phyloP scores from a whole-genome alignment of 331 rosid species.

The Arachis monticola region DNA sequence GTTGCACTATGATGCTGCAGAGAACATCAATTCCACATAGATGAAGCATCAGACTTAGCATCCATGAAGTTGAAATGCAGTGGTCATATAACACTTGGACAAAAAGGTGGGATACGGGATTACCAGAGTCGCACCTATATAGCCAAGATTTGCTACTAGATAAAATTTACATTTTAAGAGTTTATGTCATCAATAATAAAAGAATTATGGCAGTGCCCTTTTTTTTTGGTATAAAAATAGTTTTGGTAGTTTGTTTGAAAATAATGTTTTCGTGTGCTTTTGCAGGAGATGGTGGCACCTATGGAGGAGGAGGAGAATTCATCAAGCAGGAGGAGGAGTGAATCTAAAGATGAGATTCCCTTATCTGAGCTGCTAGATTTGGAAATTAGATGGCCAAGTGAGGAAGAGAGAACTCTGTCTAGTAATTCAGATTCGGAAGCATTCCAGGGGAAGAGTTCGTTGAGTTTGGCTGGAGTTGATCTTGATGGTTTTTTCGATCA shows the following conservation, averaged over 20 bases:
- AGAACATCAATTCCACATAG: too few relatives aligned
- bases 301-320: conserved; percentile 49
- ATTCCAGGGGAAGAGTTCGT: conserved; percentile 46
- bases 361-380: conserved; percentile 72
- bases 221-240: neutral
- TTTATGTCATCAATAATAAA: too few relatives aligned
- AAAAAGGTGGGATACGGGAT: too few relatives aligned
- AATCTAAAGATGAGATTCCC: conserved; percentile 58
- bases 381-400: conserved; percentile 78
- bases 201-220: too few relatives aligned
- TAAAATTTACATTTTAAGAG: too few relatives aligned
- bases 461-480: conserved; percentile 64
- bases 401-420: conserved; percentile 52
- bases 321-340: conserved; percentile 54
- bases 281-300: conserved; percentile 73
- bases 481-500: conserved; percentile 56
- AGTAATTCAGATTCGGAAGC: conserved; percentile 40
- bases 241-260: conserved; percentile 9
- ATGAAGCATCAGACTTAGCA: too few relatives aligned
- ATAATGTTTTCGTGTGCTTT: conserved; percentile 22
- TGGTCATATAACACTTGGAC: too few relatives aligned
- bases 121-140: too few relatives aligned
- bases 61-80: too few relatives aligned
- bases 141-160: too few relatives aligned
- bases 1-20: too few relatives aligned